Base-by-base conservation (phyloP, 768 basidiomycete species). In the Suillus sp. region DNA sequence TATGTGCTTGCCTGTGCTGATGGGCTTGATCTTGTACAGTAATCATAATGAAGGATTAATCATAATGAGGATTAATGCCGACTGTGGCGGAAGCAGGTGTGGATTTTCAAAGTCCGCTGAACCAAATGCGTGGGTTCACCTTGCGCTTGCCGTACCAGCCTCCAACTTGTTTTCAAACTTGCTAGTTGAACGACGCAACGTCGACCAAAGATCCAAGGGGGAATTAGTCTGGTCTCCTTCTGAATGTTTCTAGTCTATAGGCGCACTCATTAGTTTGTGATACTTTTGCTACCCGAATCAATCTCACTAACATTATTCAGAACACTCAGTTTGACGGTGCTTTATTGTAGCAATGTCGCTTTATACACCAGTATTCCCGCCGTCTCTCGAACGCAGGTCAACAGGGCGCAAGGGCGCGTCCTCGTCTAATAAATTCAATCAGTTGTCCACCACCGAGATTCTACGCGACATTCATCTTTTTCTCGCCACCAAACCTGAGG, bases 361-460 rank as follows among this genome's bases (percentile, higher is more conserved):
- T 13, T 78, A 77, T 64, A 76, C 75, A 1, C 75, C 75, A 50
- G 64, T 77, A 8, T 76, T 76, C 34, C 76, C 75, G 10, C 51
- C 75, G 14, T 59, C 66, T 20, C 68, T 59, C 9, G 67, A 65
- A n/a, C 40, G 9, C 38, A 13, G 40, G 37, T 56, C 56, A 43
- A 25, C 6, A 40, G 30, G 64, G 43, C 66, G 56, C 4, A 70
- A 61, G 37, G 62, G 30, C 27, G 60, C 62, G 7, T 62, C 62
- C 60, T 59, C 40, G 61, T 37, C 59, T 51, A n/a, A 20, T 50
- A 25, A 32, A 30, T 27, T 11, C 56, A 10, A 16, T 57, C 38
- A 62, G 47, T 35, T 66, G 40, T 32, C 63, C 50, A 71, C 75
- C 43, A 53, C 65, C 35, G 74, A 77, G 18, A 51, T 68, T 45